Base-by-base conservation (phyloP, 345 rosid species). In the Acer saccharum region DNA sequence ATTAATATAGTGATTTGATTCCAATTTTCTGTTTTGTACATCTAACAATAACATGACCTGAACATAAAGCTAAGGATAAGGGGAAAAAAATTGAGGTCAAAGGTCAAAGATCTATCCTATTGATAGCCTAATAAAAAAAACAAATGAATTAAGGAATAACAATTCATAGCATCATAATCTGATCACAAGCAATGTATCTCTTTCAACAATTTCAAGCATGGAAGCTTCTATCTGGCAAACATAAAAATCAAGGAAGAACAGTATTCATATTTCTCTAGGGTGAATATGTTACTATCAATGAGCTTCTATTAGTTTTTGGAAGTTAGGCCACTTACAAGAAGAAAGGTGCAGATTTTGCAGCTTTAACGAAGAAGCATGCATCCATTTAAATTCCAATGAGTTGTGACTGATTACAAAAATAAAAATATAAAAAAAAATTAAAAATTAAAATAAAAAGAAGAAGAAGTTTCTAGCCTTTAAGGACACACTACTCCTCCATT, bases 1-100 rank as follows among this genome's bases (percentile, higher is more conserved):
- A 73, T 16, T 73, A 48, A 74, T 1, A 77, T 13, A 64, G 9
- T 23, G 52, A 74, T 64, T 10, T 10, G 60, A 73, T 52, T 46
- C 43, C 52, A 57, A 65, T 63, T 57, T 0, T 68, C 21, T 71
- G 67, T 18, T 80, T 54, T 48, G 25, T 43, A 41, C 12, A 10
- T 2, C 23, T 14, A 20, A 69, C 1, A 46, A 23, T 23, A 32
- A 69, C 65, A 78, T 73, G 75, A 72, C 35, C 52, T 16, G 12
- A 50, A 20, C 41, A 69, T 14, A 69, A 27, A 69, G 41, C 16
- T 29, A 3, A 9, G 7, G 32, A 13, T 64, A 10, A 6, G 23
- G 69, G 44, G 3, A 17, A 17, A 41, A 17, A 65, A 65, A 13
- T 29, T 16, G n/a, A 9, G n/a, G 3, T 65, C 9, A 65, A 65